Base-by-base conservation (phyloP, 1,284 basidiomycete genomes). In the Cutaneotrichosporon arboriforme region DNA sequence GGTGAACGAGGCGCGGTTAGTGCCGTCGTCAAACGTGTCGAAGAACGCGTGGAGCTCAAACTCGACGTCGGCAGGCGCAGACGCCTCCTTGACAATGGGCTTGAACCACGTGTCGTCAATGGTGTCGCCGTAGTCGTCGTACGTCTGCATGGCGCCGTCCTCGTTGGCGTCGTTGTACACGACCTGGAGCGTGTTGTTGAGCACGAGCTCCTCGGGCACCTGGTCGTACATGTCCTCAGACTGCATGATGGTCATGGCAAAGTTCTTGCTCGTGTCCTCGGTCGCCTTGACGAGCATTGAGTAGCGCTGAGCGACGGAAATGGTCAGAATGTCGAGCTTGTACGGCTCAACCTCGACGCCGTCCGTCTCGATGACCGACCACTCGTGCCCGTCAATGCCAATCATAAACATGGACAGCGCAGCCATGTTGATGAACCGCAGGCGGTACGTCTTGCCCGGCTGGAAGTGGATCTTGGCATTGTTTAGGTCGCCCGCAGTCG, bases 261-360 rank as follows among this genome's bases (percentile, higher is more conserved):
- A 97, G 78, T 97, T 96, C 18, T 81, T 75, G 14, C 77, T 77
- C 0, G 88, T 86, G 64, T 91, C 88, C 72, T 92, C 90, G 52
- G 87, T 83, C 10, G 94, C 91, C 18, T 85, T 86, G 46, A 97
- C 88, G 44, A 97, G 83, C 46, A 97, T 78, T 0, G 90, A 92
- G 76, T 93, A 96, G n/a, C 93, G 84, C 73, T 97, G 93, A 0
- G 92, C 92, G 43, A 87, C 89, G 5, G 88, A 80, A 54, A 96
- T 59, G 39, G 83, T 80, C 48, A 97, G 64, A 33, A 85, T 70
- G 65, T 89, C 85, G 54, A 84, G 83, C 0, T 83, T 79, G 50
- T 78, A 85, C 57, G 85, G 84, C 65, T 87, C 79, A 2, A 84
- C 79, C 72, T 96, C 92, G 4, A 85, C 87, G 7, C 91, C 90